Evolutionary conservation across 2,329 filamentous ascomycete species (phyloP).

Genomic region (Aspergillus fructus): DNA sequence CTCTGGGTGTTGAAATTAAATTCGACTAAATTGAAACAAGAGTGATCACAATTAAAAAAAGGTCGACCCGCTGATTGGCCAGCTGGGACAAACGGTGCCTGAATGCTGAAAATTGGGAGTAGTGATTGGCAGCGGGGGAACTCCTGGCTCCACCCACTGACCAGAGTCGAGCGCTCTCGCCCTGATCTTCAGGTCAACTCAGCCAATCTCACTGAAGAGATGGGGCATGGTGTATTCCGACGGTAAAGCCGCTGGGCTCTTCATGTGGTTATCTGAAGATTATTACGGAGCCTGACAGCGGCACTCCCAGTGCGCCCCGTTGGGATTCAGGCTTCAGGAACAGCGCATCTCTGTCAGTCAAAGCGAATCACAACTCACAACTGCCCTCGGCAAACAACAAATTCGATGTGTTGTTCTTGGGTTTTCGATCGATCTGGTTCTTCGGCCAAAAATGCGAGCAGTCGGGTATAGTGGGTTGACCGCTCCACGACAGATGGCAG

Average conservation of each 20-base stretch:
- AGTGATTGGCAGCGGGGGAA: conserved; percentile 13
- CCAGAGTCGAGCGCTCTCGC: neutral
- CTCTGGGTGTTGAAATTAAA: conserved; percentile 7
- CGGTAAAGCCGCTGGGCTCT: neutral
- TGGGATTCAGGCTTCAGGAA: neutral
- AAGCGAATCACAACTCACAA: neutral
- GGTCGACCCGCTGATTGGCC: conserved; percentile 13
- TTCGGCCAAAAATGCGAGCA: neutral
- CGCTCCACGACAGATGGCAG: neutral
- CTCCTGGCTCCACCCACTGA: neutral
- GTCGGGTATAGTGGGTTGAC: neutral
- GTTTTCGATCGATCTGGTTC: neutral
- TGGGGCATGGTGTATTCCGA: neutral
- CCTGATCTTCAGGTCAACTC: neutral
- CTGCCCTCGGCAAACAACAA: neutral
- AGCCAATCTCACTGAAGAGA: neutral
- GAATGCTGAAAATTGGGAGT: neutral
- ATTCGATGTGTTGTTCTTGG: conserved; percentile 1
- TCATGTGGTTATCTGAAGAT: neutral
- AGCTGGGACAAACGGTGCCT: conserved; percentile 14
- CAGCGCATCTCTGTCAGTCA: neutral
- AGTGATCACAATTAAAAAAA: conserved; percentile 16
- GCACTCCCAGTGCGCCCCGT: neutral
- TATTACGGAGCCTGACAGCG: conserved; percentile 4
- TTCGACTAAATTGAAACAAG: conserved; percentile 22